Percentiles rank a stretch among this genome's conserved stretches.
Conservation (phyloP, 2,329 filamentous ascomycete genomes). For the Pseudogymnoascus sp. region DNA sequence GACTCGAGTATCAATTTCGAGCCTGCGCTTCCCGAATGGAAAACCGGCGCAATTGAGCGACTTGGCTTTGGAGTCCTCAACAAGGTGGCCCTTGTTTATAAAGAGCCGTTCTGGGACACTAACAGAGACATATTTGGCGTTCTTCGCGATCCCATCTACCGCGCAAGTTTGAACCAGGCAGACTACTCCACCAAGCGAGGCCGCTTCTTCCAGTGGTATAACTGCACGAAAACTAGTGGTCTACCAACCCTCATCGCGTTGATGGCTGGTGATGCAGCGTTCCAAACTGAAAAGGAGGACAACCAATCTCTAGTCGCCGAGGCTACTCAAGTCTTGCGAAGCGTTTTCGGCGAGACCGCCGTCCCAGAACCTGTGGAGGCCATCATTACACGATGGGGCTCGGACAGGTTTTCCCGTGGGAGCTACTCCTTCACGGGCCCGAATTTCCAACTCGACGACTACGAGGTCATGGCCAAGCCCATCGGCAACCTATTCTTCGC, state of each 20-base stretch:
- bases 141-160: conserved; percentile 62
- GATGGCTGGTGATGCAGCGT: conserved; percentile 92
- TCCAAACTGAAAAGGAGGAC: conserved; percentile 70
- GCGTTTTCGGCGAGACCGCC: conserved; percentile 59
- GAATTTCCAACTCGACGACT: conserved; percentile 74
- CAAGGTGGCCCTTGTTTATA: conserved; percentile 88
- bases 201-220: conserved; percentile 98
- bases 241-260: conserved; percentile 80
- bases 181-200: conserved; percentile 74
- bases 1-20: conserved; percentile 73
- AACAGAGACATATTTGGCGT: conserved; percentile 90
- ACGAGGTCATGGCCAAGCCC: conserved; percentile 78
- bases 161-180: conserved; percentile 64
- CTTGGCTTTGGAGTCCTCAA: conserved; percentile 92
- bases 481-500: conserved; percentile 90
- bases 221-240: conserved; percentile 82
- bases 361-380: conserved; percentile 77
- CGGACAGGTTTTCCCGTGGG: conserved; percentile 82
- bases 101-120: conserved; percentile 83
- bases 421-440: conserved; percentile 93
- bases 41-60: conserved; percentile 67
- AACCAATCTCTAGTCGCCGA: conserved; percentile 72
- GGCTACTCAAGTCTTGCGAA: conserved; percentile 68
- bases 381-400: conserved; percentile 86
- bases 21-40: conserved; percentile 85